Base-by-base conservation (phyloP, 805 yeast genomes). In the Teunomyces aglyptinius region DNA sequence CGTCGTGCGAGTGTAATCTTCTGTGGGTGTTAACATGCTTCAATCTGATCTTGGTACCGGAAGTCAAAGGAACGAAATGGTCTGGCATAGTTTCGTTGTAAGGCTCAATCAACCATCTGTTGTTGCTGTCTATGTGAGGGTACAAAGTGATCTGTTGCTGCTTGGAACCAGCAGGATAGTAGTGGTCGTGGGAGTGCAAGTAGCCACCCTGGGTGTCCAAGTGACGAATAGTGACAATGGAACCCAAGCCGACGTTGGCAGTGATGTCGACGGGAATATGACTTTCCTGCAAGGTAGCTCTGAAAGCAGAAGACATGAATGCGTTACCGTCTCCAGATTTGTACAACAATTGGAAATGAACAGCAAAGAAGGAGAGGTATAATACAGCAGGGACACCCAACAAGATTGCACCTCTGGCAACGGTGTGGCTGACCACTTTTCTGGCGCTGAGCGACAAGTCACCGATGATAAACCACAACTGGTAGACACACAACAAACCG, bases 121-220 rank as follows among this genome's bases (percentile, higher is more conserved):
- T 87, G 69, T 87, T 87, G 35, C 70, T 63, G 67, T 87, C 96
- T 57, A 83, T 66, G 63, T 86, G 92, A 41, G 91, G 91, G 60
- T 87, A 87, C 52, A 86, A 71, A 4, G 94, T 86, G 53, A 87
- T 68, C 67, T 87, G 95, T 66, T 87, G 95, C 67, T 87, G 95
- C 59, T 85, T 79, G 6, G 95, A 87, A 49, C 95, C 95, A 41
- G 86, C 79, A 58, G 83, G 87, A 57, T 84, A 86, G 55, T 72
- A 67, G 57, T 80, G 83, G 47, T 76, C 73, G 65, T 87, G 96
- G n/a, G 92, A 85, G 64, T 87, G 96, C 56, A 87, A 73, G 65
- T 87, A 87, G 42, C 94, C 94, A 54, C 91, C 94, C 55, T 76
- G 77, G 31, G 92, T 84, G 51, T 79, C 80, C 27, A 79, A 51